phyloP scores from a whole-genome alignment of 1,139 yeast genomes.

The Taphrina communis region DNA sequence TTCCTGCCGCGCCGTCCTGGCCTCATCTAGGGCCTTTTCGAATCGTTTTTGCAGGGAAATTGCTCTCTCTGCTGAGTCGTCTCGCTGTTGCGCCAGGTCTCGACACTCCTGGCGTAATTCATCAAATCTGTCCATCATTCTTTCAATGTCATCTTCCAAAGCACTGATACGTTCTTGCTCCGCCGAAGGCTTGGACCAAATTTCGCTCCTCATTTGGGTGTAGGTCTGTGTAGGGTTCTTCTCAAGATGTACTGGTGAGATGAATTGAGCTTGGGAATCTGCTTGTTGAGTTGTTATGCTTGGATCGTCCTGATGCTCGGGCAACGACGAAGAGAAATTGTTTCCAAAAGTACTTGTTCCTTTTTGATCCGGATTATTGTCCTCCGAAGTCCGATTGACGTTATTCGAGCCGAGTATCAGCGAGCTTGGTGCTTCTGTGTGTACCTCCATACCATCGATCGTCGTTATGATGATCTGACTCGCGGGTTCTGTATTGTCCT shows the following conservation, averaged over 20 bases:
- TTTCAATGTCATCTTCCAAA: constrained; percentile 31
- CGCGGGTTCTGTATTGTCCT: background rate
- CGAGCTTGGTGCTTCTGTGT: constrained; percentile 28
- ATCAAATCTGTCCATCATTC: constrained; percentile 38
- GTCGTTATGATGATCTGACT: constrained; percentile 24
- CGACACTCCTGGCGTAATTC: constrained; percentile 35
- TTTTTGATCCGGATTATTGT: background rate
- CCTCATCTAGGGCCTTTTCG: constrained; percentile 29
- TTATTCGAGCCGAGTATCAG: background rate
- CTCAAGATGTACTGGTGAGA: constrained; percentile 29
- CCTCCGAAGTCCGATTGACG: constrained; percentile 1
- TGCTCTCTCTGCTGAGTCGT: constrained; percentile 10
- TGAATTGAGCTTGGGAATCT: constrained; percentile 19
- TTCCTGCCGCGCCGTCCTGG: constrained; percentile 15
- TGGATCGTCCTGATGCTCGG: background rate
- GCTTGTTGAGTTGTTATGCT: background rate
- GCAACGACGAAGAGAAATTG: background rate
- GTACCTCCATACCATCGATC: constrained; percentile 36
- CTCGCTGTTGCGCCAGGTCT: constrained; percentile 15
- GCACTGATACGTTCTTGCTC: constrained; percentile 22
- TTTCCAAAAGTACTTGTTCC: background rate
- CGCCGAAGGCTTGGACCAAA: constrained; percentile 19
- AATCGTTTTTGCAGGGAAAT: constrained; percentile 26
- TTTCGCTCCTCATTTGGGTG: background rate
- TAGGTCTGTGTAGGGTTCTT: constrained; percentile 13